Evolutionary conservation across 352 stramenopile genomes (phyloP).

Genomic region (Phytopythium oedochilum): DNA sequence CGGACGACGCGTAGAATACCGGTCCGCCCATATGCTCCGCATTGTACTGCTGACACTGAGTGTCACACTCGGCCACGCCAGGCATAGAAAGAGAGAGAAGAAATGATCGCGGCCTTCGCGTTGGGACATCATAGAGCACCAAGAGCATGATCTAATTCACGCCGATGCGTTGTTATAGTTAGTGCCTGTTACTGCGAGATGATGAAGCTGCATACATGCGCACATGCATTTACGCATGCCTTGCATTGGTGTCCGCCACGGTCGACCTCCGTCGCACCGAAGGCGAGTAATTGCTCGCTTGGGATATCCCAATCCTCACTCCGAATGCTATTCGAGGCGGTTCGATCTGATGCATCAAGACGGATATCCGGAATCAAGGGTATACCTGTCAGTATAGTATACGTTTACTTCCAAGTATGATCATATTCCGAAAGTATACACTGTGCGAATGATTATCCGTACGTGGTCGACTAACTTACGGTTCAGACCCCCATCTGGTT

Average conservation of each 20-base stretch:
- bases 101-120: not conserved
- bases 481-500: not conserved
- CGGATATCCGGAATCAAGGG: no score
- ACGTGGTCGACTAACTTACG: not conserved
- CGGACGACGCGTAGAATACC: constrained; percentile 1
- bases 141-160: no score
- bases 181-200: not conserved
- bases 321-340: no score
- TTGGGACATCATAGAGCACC: not conserved
- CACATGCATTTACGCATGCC: no score
- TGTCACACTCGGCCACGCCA: not conserved
- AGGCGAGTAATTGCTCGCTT: not conserved
- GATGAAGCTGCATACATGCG: not conserved
- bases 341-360: not conserved
- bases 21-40: not conserved
- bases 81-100: not conserved
- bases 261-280: not conserved
- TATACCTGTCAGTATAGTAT: not conserved
- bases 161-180: no score
- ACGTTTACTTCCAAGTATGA: not conserved
- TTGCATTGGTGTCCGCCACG: not conserved
- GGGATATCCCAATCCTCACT: no score
- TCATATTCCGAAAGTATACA: no score
- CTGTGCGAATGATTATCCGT: not conserved
- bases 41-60: not conserved